Evolutionary conservation across 352 stramenopile species (phyloP), one percentile per base, ranked within the genome.

Genomic region (Globisporangium megalacanthum): DNA sequence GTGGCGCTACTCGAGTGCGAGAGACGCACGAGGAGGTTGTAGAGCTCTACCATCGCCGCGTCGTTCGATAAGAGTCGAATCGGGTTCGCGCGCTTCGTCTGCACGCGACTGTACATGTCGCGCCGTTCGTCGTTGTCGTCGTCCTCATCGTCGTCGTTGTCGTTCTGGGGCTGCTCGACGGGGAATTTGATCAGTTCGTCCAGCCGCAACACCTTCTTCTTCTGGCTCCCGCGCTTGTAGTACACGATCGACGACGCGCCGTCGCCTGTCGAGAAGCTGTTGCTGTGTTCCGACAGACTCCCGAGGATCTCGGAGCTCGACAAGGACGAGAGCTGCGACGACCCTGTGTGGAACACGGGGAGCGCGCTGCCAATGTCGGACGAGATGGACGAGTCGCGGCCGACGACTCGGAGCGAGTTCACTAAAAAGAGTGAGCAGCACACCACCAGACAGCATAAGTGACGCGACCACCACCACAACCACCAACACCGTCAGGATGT

Each of bases 301-400:
- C 36, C n/a, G 9, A 48, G 19, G 42, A 48, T 29, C n/a, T 48
- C 42, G 17, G 42, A 48, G 42, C 8, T 48, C 2, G 42, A 48
- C 17, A 55, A 31, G 4, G 56, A 45, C 5, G 58, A 64, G 11
- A 59, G 36, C 45, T 48, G 52, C 19, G 44, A 53, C 10, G 58
- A 54, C 17, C 49, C 33, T 3, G 31, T 52, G 33, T 53, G 37
- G 49, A 42, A 44, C 15, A 39, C 35, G 9, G 58, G 46, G 22
- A 58, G 39, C 13, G 39, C 10, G 3, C 45, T 44, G 29, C 58
- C 44, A 7, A 61, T 22, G 25, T 66, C 60, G 17, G 60, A 61
- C 17, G 60, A 66, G n/a, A 66, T 66, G 15, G 60, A 66, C 25
- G 60, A 66, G 49, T 60, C 54, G 8, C 60, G 60, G 22, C 60